phyloP scores from a whole-genome alignment of 73 alveolate genomes.

The Paramecium sonneborni region DNA sequence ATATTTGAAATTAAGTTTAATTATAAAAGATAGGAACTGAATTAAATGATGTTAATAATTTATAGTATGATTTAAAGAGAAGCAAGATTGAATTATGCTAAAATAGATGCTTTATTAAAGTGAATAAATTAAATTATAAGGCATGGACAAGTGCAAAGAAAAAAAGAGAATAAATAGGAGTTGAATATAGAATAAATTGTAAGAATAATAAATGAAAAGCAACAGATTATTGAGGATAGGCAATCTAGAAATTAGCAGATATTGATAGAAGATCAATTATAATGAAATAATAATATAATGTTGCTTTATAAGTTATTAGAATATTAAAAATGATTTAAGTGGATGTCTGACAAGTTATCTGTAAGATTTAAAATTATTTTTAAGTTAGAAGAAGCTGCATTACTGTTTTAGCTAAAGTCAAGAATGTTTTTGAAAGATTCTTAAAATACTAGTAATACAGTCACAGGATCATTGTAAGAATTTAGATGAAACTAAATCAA shows the following conservation, averaged over 20 bases:
- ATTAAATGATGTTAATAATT: constrained; percentile 28
- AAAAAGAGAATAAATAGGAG: constrained; percentile 5
- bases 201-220: background rate
- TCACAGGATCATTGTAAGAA: background rate
- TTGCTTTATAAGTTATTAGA: background rate
- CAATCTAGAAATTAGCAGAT: background rate
- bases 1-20: too few relatives aligned
- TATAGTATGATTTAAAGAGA: constrained; percentile 33
- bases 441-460: constrained; percentile 1
- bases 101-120: constrained; percentile 40
- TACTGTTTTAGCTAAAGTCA: constrained; percentile 24
- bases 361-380: background rate
- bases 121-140: background rate
- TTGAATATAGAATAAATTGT: background rate
- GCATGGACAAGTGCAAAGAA: constrained; percentile 6
- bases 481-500: background rate
- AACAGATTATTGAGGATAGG: background rate
- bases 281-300: background rate
- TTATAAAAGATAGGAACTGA: background rate
- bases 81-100: background rate
- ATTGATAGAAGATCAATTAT: constrained; percentile 30
- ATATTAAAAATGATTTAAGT: constrained; percentile 25
- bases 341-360: constrained; percentile 1
- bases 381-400: constrained; percentile 22
- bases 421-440: constrained; percentile 16